These are phyloP conservation scores for Austroboletus novae-zelandiae DNA, from an alignment of 1,284 basidiomycete genomes.

Conservation along the genomic window DNA sequence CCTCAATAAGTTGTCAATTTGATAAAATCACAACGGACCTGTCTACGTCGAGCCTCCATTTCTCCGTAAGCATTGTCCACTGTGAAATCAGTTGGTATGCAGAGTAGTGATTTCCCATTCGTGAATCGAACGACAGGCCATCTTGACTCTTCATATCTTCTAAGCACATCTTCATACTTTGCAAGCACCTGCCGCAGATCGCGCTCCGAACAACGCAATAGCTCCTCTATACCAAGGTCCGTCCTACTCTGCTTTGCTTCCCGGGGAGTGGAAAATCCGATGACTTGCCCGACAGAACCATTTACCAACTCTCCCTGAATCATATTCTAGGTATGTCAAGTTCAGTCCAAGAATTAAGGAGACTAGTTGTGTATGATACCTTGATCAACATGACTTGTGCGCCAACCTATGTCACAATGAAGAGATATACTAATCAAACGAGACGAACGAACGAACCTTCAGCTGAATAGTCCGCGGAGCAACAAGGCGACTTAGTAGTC, in stretches of 20 bases:
- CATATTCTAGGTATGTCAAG: constrained; percentile 41
- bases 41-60: constrained; percentile 51
- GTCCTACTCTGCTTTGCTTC: constrained; percentile 45
- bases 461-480: constrained; percentile 22
- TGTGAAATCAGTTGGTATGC: constrained; percentile 55
- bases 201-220: constrained; percentile 31
- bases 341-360: neutral
- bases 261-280: constrained; percentile 55
- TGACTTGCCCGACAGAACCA: constrained; percentile 81
- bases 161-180: constrained; percentile 26
- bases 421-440: neutral
- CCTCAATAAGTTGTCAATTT: neutral
- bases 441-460: constrained; percentile 18
- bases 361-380: constrained; percentile 21
- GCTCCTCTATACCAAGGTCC: constrained; percentile 38
- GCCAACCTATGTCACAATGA: constrained; percentile 26
- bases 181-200: constrained; percentile 14
- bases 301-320: constrained; percentile 73
- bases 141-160: constrained; percentile 27
- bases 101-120: constrained; percentile 42
- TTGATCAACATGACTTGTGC: constrained; percentile 80
- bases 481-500: constrained; percentile 28
- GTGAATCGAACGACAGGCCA: constrained; percentile 63
- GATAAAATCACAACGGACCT: constrained; percentile 35
- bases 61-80: constrained; percentile 52